Conservation (phyloP, 352 stramenopile genomes). For the Globisporangium paroecandrum region DNA sequence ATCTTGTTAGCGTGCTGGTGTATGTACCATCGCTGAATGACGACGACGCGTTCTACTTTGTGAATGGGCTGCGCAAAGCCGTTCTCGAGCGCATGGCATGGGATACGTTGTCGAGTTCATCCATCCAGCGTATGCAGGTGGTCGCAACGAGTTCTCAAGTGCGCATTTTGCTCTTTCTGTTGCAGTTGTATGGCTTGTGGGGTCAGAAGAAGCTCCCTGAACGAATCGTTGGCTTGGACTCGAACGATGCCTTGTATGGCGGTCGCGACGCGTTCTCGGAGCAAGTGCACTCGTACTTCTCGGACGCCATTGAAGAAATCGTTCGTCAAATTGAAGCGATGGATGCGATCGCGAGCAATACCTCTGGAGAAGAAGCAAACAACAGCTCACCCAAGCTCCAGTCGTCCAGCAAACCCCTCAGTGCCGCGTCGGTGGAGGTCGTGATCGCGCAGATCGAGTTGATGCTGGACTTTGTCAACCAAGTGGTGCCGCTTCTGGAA, state of each 20-base stretch:
- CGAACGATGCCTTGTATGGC: conserved; percentile 86
- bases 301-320: conserved; percentile 45
- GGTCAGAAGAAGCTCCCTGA: conserved; percentile 38
- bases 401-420: not conserved
- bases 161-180: conserved; percentile 36
- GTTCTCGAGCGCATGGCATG: conserved; percentile 52
- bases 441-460: conserved; percentile 37
- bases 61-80: conserved; percentile 69
- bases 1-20: conserved; percentile 65
- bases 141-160: conserved; percentile 23
- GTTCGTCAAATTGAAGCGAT: conserved; percentile 47
- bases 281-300: conserved; percentile 48
- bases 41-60: conserved; percentile 86
- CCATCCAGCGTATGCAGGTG: conserved; percentile 13
- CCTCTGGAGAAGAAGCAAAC: conserved; percentile 2
- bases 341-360: not conserved
- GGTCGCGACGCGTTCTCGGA: conserved; percentile 50
- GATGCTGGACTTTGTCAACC: conserved; percentile 66
- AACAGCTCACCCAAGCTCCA: not conserved
- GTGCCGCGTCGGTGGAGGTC: conserved; percentile 1
- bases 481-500: conserved; percentile 32
- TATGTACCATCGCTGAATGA: conserved; percentile 76
- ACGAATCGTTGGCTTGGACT: conserved; percentile 53
- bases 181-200: conserved; percentile 65
- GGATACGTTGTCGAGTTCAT: conserved; percentile 3